These are phyloP conservation scores for Coniferiporia sulphurascens DNA, from an alignment of 1,284 basidiomycete genomes.

Conservation along the genomic window DNA sequence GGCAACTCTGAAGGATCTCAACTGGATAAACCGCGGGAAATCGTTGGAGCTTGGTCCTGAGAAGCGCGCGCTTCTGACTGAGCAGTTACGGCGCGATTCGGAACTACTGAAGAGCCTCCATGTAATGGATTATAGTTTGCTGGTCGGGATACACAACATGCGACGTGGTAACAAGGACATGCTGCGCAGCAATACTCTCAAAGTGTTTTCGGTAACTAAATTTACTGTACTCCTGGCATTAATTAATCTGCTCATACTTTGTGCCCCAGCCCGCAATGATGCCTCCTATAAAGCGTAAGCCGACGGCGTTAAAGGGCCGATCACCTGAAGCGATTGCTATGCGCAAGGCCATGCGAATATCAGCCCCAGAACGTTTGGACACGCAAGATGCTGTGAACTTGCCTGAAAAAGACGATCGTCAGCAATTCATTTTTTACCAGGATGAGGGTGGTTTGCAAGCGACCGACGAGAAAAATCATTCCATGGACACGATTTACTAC, in stretches of 20 bases:
- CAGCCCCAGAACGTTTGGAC: constrained; percentile 75
- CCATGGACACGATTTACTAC: constrained; percentile 86
- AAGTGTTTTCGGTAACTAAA: constrained; percentile 80
- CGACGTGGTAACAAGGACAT: constrained; percentile 88
- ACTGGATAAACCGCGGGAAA: constrained; percentile 86
- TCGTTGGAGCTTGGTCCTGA: constrained; percentile 88
- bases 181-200: constrained; percentile 82
- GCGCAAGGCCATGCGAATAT: constrained; percentile 78
- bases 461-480: constrained; percentile 79
- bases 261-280: constrained; percentile 53
- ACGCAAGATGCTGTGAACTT: constrained; percentile 54
- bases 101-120: constrained; percentile 78
- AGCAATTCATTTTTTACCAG: constrained; percentile 91
- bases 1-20: constrained; percentile 92
- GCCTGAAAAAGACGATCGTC: constrained; percentile 72
- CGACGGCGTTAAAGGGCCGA: constrained; percentile 50
- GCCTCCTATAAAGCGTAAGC: constrained; percentile 49
- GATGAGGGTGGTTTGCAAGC: constrained; percentile 93
- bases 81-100: constrained; percentile 85
- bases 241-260: background rate
- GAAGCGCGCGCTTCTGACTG: constrained; percentile 85
- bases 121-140: constrained; percentile 96
- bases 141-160: constrained; percentile 94
- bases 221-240: background rate
- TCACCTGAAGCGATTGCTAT: constrained; percentile 78